Evolutionary conservation across 2,329 filamentous ascomycete species (phyloP).

Genomic region (Pestalotiopsis sp.): DNA sequence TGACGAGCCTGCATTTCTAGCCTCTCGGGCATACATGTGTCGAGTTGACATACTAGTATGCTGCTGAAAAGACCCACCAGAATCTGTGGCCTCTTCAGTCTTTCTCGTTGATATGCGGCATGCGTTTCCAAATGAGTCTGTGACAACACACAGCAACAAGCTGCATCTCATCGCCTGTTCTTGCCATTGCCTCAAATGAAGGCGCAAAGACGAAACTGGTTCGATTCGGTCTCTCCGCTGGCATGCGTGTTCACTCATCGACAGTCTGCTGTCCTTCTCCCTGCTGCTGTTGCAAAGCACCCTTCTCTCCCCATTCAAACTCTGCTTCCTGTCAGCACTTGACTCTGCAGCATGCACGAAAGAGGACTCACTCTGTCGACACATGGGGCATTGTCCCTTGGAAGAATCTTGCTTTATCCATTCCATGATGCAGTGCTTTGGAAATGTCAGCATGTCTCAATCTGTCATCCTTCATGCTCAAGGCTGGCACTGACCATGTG

Average conservation of each 20-base stretch:
- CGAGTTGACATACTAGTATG: background rate
- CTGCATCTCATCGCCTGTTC: no score
- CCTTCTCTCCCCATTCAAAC: conserved; percentile 33
- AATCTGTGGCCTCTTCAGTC: background rate
- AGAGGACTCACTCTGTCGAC: conserved; percentile 74
- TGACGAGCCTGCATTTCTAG: background rate
- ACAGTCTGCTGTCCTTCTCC: conserved; percentile 23
- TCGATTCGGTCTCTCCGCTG: background rate
- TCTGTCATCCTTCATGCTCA: conserved; percentile 3
- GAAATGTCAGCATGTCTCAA: conserved; percentile 21
- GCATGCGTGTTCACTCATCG: background rate
- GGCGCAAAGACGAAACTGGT: background rate
- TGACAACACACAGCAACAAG: no score
- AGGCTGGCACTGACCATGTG: conserved; percentile 82
- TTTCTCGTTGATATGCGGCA: conserved; percentile 12
- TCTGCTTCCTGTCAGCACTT: conserved; percentile 24
- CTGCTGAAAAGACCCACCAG: background rate
- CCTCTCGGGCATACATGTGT: background rate
- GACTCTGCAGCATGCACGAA: background rate
- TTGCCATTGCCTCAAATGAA: background rate
- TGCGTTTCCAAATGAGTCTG: background rate
- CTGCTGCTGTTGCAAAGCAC: conserved; percentile 19
- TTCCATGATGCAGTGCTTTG: conserved; percentile 88
- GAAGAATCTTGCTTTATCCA: conserved; percentile 97
- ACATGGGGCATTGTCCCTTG: conserved; percentile 97